Base-by-base conservation (phyloP, 2,329 filamentous ascomycete species). In the Zopfia rhizophila region DNA sequence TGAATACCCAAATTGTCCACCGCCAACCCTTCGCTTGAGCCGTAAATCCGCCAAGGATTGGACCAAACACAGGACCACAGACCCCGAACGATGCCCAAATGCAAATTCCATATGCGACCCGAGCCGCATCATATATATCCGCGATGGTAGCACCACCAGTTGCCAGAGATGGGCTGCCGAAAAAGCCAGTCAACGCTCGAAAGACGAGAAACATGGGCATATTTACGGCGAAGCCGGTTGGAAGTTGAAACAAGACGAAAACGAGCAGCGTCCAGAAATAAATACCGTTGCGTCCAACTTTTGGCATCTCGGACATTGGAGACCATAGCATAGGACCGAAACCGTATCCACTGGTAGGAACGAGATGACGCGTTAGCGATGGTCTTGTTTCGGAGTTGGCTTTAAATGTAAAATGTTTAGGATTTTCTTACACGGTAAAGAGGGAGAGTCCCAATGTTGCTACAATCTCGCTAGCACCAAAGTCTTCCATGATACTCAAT, bases 191-290 rank as follows among this genome's bases (percentile, higher is more conserved):
- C 0, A 81, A 40, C 48, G 81, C 80, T 2, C 79, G 74, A 42
- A 82, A 77, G 1, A 69, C 75, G 0, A 83, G 66, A 0, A 83
- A 65, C 70, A 79, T 78, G 13, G 73, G 74, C 32, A 82, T 75
- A 48, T 81, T 81, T 12, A 64, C 65, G 0, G 76, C 70, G 4
- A 76, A 70, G 4, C 72, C 70, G 1, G 75, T 74, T 1, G 69
- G 73, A 3, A 82, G 66, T 38, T 79, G 72, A 42, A 67, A 60
- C 33, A 60, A 70, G 55, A 35, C 69, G 38, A 54, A 57, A 42
- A 38, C 31, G 14, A 50, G 24, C 13, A 43, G 38, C 0, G 45
- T 58, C 2, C 30, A 25, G 16, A 60, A 46, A 10, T 57, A 19
- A 5, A 58, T 51, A 16, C 3, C 12, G n/a, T 13, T 38, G 3